Base-by-base conservation (phyloP, 1,284 basidiomycete genomes). In the Violaceomyces palustris region DNA sequence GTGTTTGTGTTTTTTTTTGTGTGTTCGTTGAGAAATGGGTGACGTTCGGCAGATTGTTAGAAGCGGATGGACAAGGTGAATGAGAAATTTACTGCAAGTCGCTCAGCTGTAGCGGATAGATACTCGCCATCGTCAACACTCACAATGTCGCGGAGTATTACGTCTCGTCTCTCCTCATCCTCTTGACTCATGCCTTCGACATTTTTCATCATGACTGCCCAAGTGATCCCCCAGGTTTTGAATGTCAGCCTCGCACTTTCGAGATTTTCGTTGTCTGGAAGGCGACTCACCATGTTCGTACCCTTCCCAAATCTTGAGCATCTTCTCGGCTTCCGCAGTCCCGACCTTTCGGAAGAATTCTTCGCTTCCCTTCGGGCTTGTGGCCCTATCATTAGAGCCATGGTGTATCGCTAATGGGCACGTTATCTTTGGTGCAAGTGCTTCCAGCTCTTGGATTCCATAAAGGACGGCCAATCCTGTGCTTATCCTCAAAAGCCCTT, bases 331-430 rank as follows among this genome's bases (percentile, higher is more conserved):
- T 31, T 67, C 54, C 3, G 69, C 64, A 5, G 50, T 62, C 4
- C 44, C 42, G n/a, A 77, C 58, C 18, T 74, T 61, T 6, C 74
- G 67, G 44, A 75, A 77, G 43, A 79, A 74, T 17, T 60, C 53
- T 25, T 74, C 59, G 3, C 76, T 77, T 8, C 74, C 76, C 4
- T 67, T 53, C 36, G 75, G 74, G 9, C 72, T 73, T 7, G 78
- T 79, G 1, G 75, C 77, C 27, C 78, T 67, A 63, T 79, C 78
- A 17, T 73, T 55, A 10, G 67, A 64, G 2, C 78, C 78, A 47
- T 79, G 78, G 29, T 78, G 67, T 24, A 79, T 67, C 8, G 74
- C 72, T 34, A 79, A 71, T 6, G 78, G 77, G 66, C 61, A 61
- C 7, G 42, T 58, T 38, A 75, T 69, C 17, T 50, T 38, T n/a